A percentile compares a stretch with the other conserved stretches of the same genome.
Evolutionary conservation across 177 flowering plant species (phyloP).

Genomic region (Tripterygium wilfordii): DNA sequence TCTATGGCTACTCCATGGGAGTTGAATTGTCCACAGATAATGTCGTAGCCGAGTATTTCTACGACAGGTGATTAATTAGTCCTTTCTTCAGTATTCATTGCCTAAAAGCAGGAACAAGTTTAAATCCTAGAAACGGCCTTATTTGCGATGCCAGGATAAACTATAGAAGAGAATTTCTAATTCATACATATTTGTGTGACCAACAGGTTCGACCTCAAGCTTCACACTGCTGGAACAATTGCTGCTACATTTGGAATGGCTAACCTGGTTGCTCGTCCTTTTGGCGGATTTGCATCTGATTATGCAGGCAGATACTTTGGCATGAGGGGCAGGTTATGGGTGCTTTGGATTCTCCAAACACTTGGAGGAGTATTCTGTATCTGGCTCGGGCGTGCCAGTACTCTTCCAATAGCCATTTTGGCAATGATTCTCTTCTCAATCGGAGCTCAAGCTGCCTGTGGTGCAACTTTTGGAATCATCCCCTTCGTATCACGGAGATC

Average conservation of each 20-base stretch:
- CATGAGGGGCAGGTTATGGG: slow-evolving; percentile 66
- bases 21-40: slow-evolving; percentile 70
- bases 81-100: too few species aligned
- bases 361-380: slow-evolving; percentile 59
- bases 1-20: slow-evolving; percentile 78
- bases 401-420: slow-evolving; percentile 38
- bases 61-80: too few species aligned
- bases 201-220: slow-evolving; percentile 30
- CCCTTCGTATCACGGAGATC: slow-evolving; percentile 66
- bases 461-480: slow-evolving; percentile 66
- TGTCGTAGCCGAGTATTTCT: slow-evolving; percentile 71
- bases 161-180: too few species aligned
- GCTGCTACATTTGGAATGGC: slow-evolving; percentile 73
- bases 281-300: slow-evolving; percentile 59
- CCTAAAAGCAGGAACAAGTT: too few species aligned
- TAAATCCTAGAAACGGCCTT: too few species aligned
- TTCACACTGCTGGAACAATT: slow-evolving; percentile 42
- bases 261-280: slow-evolving; percentile 53
- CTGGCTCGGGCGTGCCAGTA: slow-evolving; percentile 44
- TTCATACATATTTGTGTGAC: too few species aligned
- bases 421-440: slow-evolving; percentile 61
- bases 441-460: slow-evolving; percentile 69
- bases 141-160: too few species aligned
- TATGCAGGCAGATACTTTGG: slow-evolving; percentile 41
- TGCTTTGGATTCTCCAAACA: slow-evolving; percentile 65